Evolutionary conservation across 2,329 filamentous ascomycete genomes (phyloP), one percentile per base, ranked within the genome.

Genomic region (Aspergillus felis): DNA sequence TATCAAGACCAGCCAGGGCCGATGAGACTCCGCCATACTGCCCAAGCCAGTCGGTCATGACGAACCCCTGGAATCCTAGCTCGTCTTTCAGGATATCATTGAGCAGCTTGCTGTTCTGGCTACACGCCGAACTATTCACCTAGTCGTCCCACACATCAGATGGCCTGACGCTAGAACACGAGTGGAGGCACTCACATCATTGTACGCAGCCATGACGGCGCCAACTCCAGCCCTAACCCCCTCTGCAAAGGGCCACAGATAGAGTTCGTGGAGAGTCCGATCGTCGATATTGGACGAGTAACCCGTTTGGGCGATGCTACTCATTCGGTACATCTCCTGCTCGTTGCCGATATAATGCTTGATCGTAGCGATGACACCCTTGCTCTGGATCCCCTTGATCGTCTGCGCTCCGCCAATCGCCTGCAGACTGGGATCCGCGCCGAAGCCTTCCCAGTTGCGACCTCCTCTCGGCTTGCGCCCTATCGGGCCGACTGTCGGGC

Each of bases 371-470:
- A 86, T 84, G 0, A 84, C 81, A 7, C 81, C 82, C 28, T 80
- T 76, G 9, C 78, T 77, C 64, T 86, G 84, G 58, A 86, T 80
- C 1, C 84, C 84, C 64, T 77, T 77, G 57, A 86, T 80, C 1
- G 82, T 84, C 59, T 80, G 67, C 2, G 78, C 76, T 20, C 74
- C 82, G 3, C 78, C 78, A 55, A 80, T 71, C 0, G 76, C 84
- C 64, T 86, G 83, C 28, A 92, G 79, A 2, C 84, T 83, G 0
- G 89, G 87, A 67, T 92, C 89, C 1, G 82, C 75, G 1, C 87
- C 88, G 65, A 91, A 91, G 0, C 84, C 84, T 69, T 92, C 89
- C 89, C 88, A 92, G 65, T 85, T 89, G 42, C 89, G 83, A 17
- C 89, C 89, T 14, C 87, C 89, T 51, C 84, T 81, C 0, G 88